Evolutionary conservation across 345 rosid species (phyloP).

Genomic region (Brassica juncea): DNA sequence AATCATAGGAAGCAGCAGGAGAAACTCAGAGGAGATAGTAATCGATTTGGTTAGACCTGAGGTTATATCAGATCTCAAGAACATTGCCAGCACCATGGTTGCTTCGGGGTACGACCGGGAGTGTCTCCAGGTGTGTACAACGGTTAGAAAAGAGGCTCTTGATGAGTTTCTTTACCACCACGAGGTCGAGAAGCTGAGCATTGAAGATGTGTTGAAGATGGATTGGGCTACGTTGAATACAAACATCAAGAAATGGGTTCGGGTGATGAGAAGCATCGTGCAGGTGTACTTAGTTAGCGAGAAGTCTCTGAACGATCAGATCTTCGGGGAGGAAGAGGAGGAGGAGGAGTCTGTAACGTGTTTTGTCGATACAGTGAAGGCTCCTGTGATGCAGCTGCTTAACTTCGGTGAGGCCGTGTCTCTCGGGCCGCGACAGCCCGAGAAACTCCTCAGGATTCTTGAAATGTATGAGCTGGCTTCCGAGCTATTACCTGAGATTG

Average conservation of each 20-base stretch:
- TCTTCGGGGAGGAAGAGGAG: constrained; percentile 58
- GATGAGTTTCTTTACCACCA: constrained; percentile 74
- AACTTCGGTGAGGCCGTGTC: constrained; percentile 86
- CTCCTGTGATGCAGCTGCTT: constrained; percentile 70
- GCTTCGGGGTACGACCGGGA: constrained; percentile 65
- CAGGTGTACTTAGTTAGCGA: constrained; percentile 75
- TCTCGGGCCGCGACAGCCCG: constrained; percentile 75
- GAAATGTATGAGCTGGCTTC: constrained; percentile 82
- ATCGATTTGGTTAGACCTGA: constrained; percentile 73
- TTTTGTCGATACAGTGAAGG: constrained; percentile 75
- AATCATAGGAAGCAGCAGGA: constrained; percentile 55
- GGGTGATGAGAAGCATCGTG: constrained; percentile 64
- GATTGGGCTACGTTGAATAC: constrained; percentile 73
- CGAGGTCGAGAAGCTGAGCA: constrained; percentile 81
- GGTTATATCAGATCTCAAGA: constrained; percentile 62
- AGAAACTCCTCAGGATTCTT: constrained; percentile 67
- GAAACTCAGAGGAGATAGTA: constrained; percentile 51
- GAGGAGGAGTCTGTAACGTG: constrained; percentile 40
- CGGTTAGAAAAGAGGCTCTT: constrained; percentile 67
- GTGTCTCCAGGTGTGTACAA: constrained; percentile 69
- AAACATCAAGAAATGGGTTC: constrained; percentile 87
- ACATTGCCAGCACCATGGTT: constrained; percentile 73
- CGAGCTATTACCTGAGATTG: constrained; percentile 65
- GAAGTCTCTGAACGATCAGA: constrained; percentile 62
- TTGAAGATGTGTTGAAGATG: constrained; percentile 82